Evolutionary conservation across 257 asterid genomes (phyloP).

Genomic region (Solanum corneliomulleri): DNA sequence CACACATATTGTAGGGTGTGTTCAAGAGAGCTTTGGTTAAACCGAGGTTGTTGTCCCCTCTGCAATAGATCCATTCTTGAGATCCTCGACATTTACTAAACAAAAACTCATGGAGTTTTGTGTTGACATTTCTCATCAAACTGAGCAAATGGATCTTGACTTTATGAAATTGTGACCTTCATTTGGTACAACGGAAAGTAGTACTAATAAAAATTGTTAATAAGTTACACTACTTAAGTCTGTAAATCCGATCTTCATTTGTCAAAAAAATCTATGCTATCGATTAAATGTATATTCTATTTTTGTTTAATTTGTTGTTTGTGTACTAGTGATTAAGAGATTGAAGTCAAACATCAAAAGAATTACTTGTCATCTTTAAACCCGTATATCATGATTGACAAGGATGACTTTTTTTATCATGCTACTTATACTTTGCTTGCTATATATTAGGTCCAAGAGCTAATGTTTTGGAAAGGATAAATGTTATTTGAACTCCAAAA

Average conservation of each 20-base stretch:
- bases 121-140: not conserved
- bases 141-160: not conserved
- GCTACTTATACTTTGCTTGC: not conserved
- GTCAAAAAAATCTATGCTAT: not conserved
- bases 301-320: not conserved
- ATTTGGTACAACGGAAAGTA: not conserved
- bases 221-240: not conserved
- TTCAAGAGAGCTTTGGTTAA: constrained; percentile 80
- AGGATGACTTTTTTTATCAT: not conserved
- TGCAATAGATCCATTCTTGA: constrained; percentile 70
- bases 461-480: not conserved
- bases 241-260: not conserved
- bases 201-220: too few relatives aligned
- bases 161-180: not conserved
- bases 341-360: not conserved
- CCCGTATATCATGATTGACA: not conserved
- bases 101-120: not conserved
- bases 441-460: not conserved
- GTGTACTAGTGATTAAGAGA: not conserved
- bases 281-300: not conserved
- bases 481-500: not conserved
- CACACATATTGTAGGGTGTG: constrained; percentile 93
- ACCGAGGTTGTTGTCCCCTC: constrained; percentile 89
- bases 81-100: constrained; percentile 71
- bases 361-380: not conserved